Evolutionary conservation across 2,329 filamentous ascomycete species (phyloP).

Genomic region (Pseudocercospora pini-densiflorae): DNA sequence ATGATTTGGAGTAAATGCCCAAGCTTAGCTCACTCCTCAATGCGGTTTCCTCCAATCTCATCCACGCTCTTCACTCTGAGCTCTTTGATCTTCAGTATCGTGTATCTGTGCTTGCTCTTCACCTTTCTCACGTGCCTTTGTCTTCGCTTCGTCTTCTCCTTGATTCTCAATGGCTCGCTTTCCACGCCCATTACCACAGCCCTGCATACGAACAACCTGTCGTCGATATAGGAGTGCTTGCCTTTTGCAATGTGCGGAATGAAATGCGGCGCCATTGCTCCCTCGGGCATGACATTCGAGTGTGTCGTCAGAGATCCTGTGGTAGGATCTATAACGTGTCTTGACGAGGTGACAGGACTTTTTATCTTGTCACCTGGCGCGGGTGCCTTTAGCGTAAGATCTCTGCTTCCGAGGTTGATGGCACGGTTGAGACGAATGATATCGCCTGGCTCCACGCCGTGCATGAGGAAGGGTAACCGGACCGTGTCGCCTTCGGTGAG

Average conservation of each 20-base stretch:
- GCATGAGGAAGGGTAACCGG: conserved; percentile 57
- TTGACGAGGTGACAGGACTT: conserved; percentile 33
- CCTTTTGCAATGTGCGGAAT: conserved; percentile 47
- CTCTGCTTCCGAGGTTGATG: conserved; percentile 78
- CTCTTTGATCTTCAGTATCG: conserved; percentile 82
- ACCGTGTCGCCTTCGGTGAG: conserved; percentile 63
- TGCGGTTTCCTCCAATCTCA: conserved; percentile 51
- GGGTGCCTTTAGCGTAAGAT: conserved; percentile 83
- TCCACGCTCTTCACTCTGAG: conserved; percentile 68
- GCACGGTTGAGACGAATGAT: conserved; percentile 87
- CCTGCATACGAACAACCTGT: conserved; percentile 81
- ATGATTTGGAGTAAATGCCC: not conserved
- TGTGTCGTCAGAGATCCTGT: conserved; percentile 32
- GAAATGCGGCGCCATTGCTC: conserved; percentile 36
- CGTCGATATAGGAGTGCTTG: conserved; percentile 68
- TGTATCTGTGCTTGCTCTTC: conserved; percentile 89
- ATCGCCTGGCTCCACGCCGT: conserved; percentile 69
- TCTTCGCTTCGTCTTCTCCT: conserved; percentile 68
- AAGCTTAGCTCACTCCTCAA: conserved; percentile 32
- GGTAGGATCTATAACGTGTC: conserved; percentile 33
- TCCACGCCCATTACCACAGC: conserved; percentile 85
- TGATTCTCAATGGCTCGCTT: conserved; percentile 63
- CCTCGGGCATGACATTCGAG: conserved; percentile 32
- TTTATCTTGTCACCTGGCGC: conserved; percentile 52
- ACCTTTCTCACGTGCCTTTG: conserved; percentile 71